These are phyloP conservation scores for Aspergillus sp. DNA, from an alignment of 2,329 filamentous ascomycete genomes.

Conservation along the genomic window DNA sequence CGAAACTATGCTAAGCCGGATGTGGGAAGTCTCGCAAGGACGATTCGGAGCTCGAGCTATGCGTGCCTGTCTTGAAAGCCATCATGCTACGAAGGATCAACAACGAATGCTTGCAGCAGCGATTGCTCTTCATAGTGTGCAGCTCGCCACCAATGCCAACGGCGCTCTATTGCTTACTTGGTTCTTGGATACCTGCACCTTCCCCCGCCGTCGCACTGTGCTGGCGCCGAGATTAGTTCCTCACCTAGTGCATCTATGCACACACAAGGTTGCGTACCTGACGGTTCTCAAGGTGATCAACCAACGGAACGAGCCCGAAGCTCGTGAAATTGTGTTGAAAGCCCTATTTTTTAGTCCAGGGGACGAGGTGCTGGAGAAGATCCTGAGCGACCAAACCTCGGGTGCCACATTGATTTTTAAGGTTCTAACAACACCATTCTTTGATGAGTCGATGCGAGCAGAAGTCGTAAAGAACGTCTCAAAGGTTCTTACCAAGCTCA, in stretches of 20 bases:
- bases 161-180: constrained; percentile 91
- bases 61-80: constrained; percentile 94
- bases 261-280: constrained; percentile 96
- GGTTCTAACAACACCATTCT: constrained; percentile 94
- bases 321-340: constrained; percentile 83
- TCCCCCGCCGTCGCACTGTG: constrained; percentile 86
- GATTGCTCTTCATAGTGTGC: constrained; percentile 94
- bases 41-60: constrained; percentile 94
- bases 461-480: constrained; percentile 93
- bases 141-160: constrained; percentile 93
- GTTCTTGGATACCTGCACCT: constrained; percentile 97
- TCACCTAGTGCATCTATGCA: constrained; percentile 91
- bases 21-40: constrained; percentile 92
- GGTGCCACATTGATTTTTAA: constrained; percentile 98
- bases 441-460: constrained; percentile 83
- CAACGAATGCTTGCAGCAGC: constrained; percentile 91
- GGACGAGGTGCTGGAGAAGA: constrained; percentile 83
- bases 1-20: constrained; percentile 88
- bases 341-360: constrained; percentile 90
- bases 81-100: constrained; percentile 91
- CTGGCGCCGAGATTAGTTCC: constrained; percentile 89
- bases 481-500: constrained; percentile 82
- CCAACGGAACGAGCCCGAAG: constrained; percentile 90
- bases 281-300: constrained; percentile 98
- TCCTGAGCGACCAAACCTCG: constrained; percentile 85